Percentiles rank a stretch among this genome's conserved stretches.
These are phyloP conservation scores for Trichoderma erinaceum DNA, from an alignment of 495 filamentous ascomycete genomes.

Conservation along the genomic window DNA sequence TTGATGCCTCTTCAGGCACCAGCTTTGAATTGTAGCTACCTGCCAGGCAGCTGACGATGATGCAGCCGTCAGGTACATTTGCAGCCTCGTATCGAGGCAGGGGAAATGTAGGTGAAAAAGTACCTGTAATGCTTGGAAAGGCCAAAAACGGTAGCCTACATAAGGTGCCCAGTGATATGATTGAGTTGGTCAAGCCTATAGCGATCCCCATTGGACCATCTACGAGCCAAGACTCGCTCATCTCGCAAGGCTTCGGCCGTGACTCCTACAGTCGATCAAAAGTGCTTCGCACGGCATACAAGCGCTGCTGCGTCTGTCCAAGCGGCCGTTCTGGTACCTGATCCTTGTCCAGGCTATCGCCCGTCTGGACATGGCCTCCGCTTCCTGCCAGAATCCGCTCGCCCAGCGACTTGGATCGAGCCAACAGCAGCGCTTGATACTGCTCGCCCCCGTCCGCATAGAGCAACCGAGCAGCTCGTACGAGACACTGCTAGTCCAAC, in stretches of 20 bases:
- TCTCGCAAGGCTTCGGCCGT: background rate
- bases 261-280: background rate
- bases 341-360: background rate
- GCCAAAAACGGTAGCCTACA: no score
- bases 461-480: background rate
- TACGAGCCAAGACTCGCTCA: background rate
- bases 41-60: no score
- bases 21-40: background rate
- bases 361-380: background rate
- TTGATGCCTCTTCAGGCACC: constrained; percentile 5
- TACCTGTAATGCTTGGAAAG: no score
- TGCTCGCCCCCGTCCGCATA: background rate
- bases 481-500: background rate
- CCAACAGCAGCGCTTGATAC: background rate
- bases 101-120: no score
- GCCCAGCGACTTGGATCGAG: background rate
- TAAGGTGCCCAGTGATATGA: no score
- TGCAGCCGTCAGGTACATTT: no score
- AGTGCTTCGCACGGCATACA: constrained; percentile 1
- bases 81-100: no score
- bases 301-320: background rate
- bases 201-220: background rate
- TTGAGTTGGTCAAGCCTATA: background rate
- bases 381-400: background rate
- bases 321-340: background rate